Base-by-base conservation (phyloP, 345 rosid species). In the Cardamine chenopodiifolia region DNA sequence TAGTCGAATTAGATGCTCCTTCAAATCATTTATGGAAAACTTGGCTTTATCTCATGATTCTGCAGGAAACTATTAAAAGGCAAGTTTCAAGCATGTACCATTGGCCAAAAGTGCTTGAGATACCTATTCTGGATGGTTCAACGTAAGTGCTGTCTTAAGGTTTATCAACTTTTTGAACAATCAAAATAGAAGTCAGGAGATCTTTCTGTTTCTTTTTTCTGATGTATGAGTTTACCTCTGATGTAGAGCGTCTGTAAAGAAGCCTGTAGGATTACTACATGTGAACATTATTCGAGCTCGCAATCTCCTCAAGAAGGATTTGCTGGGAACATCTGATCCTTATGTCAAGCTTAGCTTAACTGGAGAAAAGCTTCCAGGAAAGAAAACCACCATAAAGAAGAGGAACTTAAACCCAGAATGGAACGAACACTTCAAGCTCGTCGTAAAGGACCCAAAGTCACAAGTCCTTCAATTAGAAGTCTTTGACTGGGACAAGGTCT, bases 401-500 rank as follows among this genome's bases (percentile, higher is more conserved):
- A 85, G 83, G 57, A 90, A 84, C 79, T 77, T 90, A 70, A 90
- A 88, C 78, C 96, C 96, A 4, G 88, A 77, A 71, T 90, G 96
- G 96, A 90, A 88, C 9, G 96, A 90, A 83, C 71, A 75, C 78
- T 90, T 90, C 85, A 84, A 87, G 82, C 86, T 90, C 49, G 23
- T 84, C 6, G 90, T 90, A 19, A 88, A 84, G 79, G 92, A 90
- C 18, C 90, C 89, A 23, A 35, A 37, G 12, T 60, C 87, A 69
- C 96, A 90, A 85, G 85, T 74, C 57, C 92, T 90, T 62, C 85
- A 86, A 35, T 37, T 90, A 23, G 82, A 86, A 82, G 93, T 90
- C 74, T 86, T 79, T 39, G 96, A 90, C 66, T 90, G 96, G 96
- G 93, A 90, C 84, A 88, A 90, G 93, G 96, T 90, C 67, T 62